phyloP scores from a whole-genome alignment of 2,329 filamentous ascomycete genomes.

The Hypoxylon sp. region DNA sequence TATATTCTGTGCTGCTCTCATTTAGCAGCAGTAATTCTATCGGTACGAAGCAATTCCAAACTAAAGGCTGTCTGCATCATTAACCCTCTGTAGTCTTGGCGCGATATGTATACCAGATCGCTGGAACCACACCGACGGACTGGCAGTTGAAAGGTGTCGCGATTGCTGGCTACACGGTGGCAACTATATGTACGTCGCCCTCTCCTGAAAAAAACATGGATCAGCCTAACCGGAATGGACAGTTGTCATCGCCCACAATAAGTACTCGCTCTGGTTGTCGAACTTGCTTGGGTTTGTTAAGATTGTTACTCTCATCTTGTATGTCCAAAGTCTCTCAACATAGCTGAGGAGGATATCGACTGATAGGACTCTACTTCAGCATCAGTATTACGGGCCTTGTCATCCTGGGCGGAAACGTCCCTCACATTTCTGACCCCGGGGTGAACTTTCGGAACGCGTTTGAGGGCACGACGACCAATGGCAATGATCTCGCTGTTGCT shows the following conservation, averaged over 20 bases:
- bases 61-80: too few species aligned
- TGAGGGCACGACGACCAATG: slow-evolving; percentile 58
- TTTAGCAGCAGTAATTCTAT: slow-evolving; percentile 70
- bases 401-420: slow-evolving; percentile 68
- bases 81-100: slow-evolving; percentile 62
- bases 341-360: too few species aligned
- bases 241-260: slow-evolving; percentile 66
- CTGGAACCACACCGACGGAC: slow-evolving; percentile 61
- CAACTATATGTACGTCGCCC: slow-evolving; percentile 62
- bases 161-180: slow-evolving; percentile 71
- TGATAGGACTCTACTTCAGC: slow-evolving; percentile 31
- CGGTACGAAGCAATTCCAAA: slow-evolving; percentile 50
- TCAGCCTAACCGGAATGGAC: slow-evolving; percentile 1
- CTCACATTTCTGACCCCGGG: slow-evolving; percentile 62
- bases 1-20: slow-evolving; percentile 67
- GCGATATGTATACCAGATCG: slow-evolving; percentile 71
- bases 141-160: slow-evolving; percentile 78
- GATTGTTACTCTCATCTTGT: slow-evolving; percentile 71
- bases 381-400: slow-evolving; percentile 72
- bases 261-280: slow-evolving; percentile 66
- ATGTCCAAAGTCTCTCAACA: neutral
- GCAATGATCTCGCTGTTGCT: slow-evolving; percentile 66
- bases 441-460: slow-evolving; percentile 69
- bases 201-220: neutral
- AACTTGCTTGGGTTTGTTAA: slow-evolving; percentile 72